Percentiles rank a stretch among this genome's conserved stretches.
Conservation (phyloP, 2,329 filamentous ascomycete genomes). For the Calonectria fujianensis region DNA sequence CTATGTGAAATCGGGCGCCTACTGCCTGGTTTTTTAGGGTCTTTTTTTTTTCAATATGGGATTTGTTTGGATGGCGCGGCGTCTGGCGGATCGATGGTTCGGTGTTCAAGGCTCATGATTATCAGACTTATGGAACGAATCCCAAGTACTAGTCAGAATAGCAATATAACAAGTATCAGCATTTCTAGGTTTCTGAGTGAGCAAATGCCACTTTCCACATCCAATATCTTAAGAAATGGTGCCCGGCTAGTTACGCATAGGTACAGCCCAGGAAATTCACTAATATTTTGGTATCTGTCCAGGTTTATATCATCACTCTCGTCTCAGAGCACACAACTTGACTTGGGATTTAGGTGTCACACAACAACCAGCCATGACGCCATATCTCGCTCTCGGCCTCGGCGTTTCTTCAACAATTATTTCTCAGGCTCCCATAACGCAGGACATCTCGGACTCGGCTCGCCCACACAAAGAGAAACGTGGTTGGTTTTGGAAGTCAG, state of each 20-base stretch:
- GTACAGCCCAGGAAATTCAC: not conserved
- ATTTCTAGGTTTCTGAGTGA: not conserved
- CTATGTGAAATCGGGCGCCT: not conserved
- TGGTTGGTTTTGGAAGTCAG: constrained; percentile 26
- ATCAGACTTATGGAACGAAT: constrained; percentile 27
- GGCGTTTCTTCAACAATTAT: too few relatives aligned
- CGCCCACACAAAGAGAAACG: constrained; percentile 14
- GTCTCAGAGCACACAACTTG: not conserved
- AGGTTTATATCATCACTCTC: not conserved
- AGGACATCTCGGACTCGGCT: not conserved
- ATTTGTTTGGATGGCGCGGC: constrained; percentile 22
- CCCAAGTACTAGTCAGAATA: constrained; percentile 3
- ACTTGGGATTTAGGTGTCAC: not conserved
- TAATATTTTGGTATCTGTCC: not conserved
- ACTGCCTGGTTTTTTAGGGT: not conserved
- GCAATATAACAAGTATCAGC: constrained; percentile 13
- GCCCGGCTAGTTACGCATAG: not conserved
- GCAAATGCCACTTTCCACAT: not conserved
- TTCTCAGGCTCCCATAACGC: not conserved
- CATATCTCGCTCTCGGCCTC: not conserved
- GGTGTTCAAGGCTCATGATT: constrained; percentile 14
- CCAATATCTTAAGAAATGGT: not conserved
- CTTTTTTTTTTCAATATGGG: not conserved
- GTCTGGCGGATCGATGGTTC: constrained; percentile 26
- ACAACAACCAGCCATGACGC: not conserved